phyloP scores from a whole-genome alignment of 2,329 filamentous ascomycete species.

The Ceratocystis eucalypticola region DNA sequence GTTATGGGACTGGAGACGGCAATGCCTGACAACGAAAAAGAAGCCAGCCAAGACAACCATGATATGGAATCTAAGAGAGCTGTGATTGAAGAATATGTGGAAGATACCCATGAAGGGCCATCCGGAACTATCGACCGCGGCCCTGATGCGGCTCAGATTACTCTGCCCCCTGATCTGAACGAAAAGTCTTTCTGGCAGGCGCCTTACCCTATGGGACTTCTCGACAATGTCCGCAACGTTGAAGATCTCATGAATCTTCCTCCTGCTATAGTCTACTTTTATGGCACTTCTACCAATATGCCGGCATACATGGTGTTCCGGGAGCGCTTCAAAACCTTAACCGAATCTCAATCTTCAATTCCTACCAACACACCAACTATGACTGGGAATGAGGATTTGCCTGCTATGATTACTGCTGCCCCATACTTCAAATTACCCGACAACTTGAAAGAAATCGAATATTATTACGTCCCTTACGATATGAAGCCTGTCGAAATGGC shows the following conservation, averaged over 20 bases:
- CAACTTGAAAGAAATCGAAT: no score
- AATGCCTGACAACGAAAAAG: not conserved
- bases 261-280: not conserved
- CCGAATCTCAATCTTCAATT: not conserved
- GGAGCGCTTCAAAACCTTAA: not conserved
- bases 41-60: not conserved
- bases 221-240: not conserved
- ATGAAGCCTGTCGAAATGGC: no score
- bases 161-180: no score
- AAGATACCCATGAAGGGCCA: no score
- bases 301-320: not conserved
- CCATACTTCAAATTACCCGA: no score
- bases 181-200: no score
- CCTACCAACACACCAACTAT: not conserved
- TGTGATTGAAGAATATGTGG: no score
- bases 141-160: no score
- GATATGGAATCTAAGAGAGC: not conserved
- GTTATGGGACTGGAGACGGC: no score
- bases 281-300: not conserved
- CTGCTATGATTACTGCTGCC: no score
- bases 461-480: no score
- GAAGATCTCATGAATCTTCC: not conserved
- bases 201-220: not conserved
- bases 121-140: no score
- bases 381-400: not conserved